Percentiles rank a stretch among this genome's conserved stretches.
Conservation (phyloP, 768 basidiomycete genomes). For the Leccinum barrowsii region DNA sequence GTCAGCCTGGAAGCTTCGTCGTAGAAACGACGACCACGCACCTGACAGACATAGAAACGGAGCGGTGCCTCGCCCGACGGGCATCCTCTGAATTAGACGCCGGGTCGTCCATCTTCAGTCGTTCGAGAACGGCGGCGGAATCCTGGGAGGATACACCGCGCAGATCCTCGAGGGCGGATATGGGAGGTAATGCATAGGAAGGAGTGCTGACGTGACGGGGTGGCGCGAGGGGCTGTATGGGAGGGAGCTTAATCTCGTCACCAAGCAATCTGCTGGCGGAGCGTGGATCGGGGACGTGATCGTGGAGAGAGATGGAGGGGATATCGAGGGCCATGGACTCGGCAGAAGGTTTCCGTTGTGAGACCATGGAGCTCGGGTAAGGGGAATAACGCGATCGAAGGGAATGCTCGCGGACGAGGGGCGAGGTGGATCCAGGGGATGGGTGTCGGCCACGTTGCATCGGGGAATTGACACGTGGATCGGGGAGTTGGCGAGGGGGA, state of each 20-base stretch:
- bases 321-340: constrained; percentile 34
- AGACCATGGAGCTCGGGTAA: constrained; percentile 35
- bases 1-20: neutral
- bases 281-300: constrained; percentile 27
- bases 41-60: constrained; percentile 40
- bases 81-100: constrained; percentile 16
- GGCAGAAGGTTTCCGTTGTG: constrained; percentile 25
- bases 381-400: constrained; percentile 41
- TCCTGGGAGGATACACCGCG: constrained; percentile 50
- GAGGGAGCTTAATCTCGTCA: constrained; percentile 40
- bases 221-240: constrained; percentile 36
- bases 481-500: constrained; percentile 27
- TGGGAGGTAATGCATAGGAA: constrained; percentile 60
- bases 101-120: constrained; percentile 55
- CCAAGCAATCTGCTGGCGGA: constrained; percentile 23
- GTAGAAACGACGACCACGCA: constrained; percentile 8
- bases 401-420: constrained; percentile 23
- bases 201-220: constrained; percentile 30
- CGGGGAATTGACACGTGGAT: constrained; percentile 27
- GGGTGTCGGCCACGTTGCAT: constrained; percentile 30
- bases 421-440: constrained; percentile 25
- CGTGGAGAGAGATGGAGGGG: constrained; percentile 34
- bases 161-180: constrained; percentile 64
- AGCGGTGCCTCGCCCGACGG: constrained; percentile 42
- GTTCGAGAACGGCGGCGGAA: constrained; percentile 62